phyloP scores from a whole-genome alignment of 805 yeast genomes.

The Lipomyces lipofer region DNA sequence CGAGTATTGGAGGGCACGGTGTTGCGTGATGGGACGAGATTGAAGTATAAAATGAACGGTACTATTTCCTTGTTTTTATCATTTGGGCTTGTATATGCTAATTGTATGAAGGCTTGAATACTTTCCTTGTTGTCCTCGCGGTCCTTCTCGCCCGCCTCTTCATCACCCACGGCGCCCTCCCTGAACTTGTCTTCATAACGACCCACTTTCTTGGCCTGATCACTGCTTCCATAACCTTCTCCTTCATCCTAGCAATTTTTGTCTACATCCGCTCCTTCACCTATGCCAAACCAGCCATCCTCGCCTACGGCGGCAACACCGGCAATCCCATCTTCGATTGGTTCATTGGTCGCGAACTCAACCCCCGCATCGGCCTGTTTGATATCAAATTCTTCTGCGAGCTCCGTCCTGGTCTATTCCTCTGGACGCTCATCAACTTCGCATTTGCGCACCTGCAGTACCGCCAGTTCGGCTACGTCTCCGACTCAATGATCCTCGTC shows the following conservation, averaged over 20 bases:
- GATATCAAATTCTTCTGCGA: constrained; percentile 93
- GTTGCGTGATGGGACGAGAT: constrained; percentile 71
- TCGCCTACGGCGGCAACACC: constrained; percentile 86
- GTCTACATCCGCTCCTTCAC: constrained; percentile 70
- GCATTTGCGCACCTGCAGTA: constrained; percentile 83
- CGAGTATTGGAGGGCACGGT: constrained; percentile 60
- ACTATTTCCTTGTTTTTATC: constrained; percentile 27
- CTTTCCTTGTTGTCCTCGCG: constrained; percentile 48
- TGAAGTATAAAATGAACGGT: constrained; percentile 84
- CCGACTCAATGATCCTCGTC: constrained; percentile 72
- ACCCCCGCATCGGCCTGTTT: constrained; percentile 79
- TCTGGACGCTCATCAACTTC: constrained; percentile 75
- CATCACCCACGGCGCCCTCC: constrained; percentile 46
- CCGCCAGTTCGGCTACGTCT: constrained; percentile 54
- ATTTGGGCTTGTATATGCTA: not conserved
- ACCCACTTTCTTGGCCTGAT: constrained; percentile 66
- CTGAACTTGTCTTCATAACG: constrained; percentile 73
- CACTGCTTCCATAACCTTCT: constrained; percentile 60
- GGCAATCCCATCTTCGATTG: constrained; percentile 68
- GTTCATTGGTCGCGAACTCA: constrained; percentile 96
- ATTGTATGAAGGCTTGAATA: constrained; percentile 24
- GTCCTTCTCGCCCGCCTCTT: constrained; percentile 54
- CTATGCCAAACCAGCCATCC: constrained; percentile 60
- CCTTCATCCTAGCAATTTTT: constrained; percentile 60
- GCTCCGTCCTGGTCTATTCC: constrained; percentile 86